These are phyloP conservation scores for Jatropha multifida DNA, from an alignment of 441 rosid genomes.

Conservation along the genomic window DNA sequence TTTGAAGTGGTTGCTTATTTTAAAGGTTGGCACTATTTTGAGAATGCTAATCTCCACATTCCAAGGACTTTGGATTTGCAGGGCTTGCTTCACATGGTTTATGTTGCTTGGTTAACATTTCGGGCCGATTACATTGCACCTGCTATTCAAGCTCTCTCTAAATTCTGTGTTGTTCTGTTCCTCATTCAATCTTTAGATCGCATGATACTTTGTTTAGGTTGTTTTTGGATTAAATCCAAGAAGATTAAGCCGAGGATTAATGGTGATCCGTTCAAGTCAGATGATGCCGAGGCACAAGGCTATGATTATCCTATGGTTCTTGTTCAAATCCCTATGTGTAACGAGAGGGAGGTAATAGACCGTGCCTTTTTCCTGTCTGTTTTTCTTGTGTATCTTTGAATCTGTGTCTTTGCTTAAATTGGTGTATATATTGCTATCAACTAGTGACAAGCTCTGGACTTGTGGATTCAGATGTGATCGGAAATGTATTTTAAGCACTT, in stretches of 20 bases:
- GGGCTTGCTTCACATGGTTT: slow-evolving; percentile 55
- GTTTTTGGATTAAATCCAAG: slow-evolving; percentile 87
- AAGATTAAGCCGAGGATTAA: slow-evolving; percentile 64
- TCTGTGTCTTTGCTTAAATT: slow-evolving; percentile 4
- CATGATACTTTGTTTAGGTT: slow-evolving; percentile 69
- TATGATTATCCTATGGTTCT: slow-evolving; percentile 84
- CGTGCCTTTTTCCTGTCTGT: background rate
- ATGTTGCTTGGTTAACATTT: slow-evolving; percentile 65
- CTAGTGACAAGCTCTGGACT: background rate
- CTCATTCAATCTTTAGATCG: slow-evolving; percentile 85
- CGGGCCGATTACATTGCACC: slow-evolving; percentile 79
- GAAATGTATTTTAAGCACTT: slow-evolving; percentile 3
- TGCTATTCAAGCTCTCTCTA: slow-evolving; percentile 58
- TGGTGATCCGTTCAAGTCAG: slow-evolving; percentile 60
- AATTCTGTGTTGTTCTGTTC: slow-evolving; percentile 71
- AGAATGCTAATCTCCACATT: slow-evolving; percentile 47
- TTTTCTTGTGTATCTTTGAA: slow-evolving; percentile 7
- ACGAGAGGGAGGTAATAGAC: slow-evolving; percentile 70
- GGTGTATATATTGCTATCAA: background rate
- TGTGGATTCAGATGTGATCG: background rate
- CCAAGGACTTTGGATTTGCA: slow-evolving; percentile 52
- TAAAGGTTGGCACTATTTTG: slow-evolving; percentile 79
- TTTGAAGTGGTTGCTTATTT: slow-evolving; percentile 75
- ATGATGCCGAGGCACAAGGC: slow-evolving; percentile 55
- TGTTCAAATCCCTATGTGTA: slow-evolving; percentile 41